A percentile compares a stretch with the other conserved stretches of the same genome.
Conservation (phyloP, 768 basidiomycete species). For the Naganishia vaughanmartiniae region DNA sequence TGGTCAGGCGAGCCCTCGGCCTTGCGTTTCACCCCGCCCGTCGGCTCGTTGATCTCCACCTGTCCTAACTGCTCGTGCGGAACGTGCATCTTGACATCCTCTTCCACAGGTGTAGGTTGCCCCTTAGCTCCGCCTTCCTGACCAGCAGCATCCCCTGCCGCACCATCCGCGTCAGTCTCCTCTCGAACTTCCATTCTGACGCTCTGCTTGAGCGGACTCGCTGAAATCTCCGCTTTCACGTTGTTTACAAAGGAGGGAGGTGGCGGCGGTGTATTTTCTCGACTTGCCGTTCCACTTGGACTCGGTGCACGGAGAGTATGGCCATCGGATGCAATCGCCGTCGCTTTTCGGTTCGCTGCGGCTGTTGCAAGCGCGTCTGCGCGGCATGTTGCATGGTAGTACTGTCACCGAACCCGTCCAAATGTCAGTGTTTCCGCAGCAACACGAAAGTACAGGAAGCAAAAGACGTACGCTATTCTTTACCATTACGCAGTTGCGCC, state of each 20-base stretch:
- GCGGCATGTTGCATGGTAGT: constrained; percentile 88
- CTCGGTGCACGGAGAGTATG: constrained; percentile 18
- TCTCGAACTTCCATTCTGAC: constrained; percentile 6
- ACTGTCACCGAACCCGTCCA: neutral
- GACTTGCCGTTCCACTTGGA: constrained; percentile 27
- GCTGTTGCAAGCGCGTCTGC: constrained; percentile 59
- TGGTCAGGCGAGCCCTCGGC: constrained; percentile 25
- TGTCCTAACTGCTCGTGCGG: neutral
- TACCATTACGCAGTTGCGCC: constrained; percentile 81
- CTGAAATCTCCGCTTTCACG: neutral
- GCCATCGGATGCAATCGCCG: neutral
- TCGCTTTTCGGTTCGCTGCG: constrained; percentile 29
- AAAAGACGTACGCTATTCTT: constrained; percentile 70
- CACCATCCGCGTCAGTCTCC: neutral
- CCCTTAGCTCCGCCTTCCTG: neutral
- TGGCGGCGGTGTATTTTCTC: constrained; percentile 27
- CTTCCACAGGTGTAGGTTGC: neutral
- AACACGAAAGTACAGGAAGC: neutral
- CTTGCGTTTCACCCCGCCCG: constrained; percentile 24
- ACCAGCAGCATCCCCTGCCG: neutral
- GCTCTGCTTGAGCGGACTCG: constrained; percentile 17
- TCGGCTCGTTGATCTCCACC: neutral
- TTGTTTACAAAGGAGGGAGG: neutral
- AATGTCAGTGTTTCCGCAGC: neutral
- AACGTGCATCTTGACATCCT: neutral